phyloP scores from a whole-genome alignment of 2,329 filamentous ascomycete genomes.

The Septoria petroselini region DNA sequence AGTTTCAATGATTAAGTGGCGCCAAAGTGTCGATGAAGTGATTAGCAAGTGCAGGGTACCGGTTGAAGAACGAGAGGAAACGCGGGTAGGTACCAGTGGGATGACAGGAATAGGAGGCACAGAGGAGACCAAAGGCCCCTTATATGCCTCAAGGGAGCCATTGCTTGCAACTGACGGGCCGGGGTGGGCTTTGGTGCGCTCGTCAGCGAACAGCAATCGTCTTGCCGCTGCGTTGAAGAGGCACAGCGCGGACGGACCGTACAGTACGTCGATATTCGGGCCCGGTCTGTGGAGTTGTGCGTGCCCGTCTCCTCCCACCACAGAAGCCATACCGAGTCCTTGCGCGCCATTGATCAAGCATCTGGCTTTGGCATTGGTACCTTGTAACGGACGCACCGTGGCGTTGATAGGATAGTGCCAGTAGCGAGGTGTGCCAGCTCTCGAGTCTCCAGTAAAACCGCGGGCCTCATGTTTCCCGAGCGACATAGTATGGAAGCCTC shows the following conservation, averaged over 20 bases:
- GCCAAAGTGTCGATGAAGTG: no score
- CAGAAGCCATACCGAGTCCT: background rate
- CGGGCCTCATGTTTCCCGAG: constrained; percentile 1
- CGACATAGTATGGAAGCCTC: background rate
- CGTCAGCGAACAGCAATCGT: background rate
- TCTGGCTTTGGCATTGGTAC: background rate
- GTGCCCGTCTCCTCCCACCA: background rate
- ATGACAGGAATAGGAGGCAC: background rate
- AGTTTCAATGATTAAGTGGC: no score
- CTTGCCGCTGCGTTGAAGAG: constrained; percentile 1
- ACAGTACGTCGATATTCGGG: constrained; percentile 1
- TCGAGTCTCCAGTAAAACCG: background rate
- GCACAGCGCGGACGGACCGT: constrained; percentile 1
- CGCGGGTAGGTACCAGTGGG: no score
- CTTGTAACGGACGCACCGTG: background rate
- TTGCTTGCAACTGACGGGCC: no score
- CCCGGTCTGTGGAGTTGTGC: background rate
- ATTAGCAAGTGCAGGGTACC: background rate
- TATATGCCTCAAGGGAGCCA: background rate
- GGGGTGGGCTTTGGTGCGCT: no score
- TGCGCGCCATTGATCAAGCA: background rate
- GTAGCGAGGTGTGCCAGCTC: background rate
- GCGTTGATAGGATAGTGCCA: background rate
- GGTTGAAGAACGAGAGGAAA: background rate
- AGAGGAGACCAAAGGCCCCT: background rate